These are phyloP conservation scores for Umbelopsis ramanniana DNA, from an alignment of 192 early-diverging fungal species.

Conservation along the genomic window DNA sequence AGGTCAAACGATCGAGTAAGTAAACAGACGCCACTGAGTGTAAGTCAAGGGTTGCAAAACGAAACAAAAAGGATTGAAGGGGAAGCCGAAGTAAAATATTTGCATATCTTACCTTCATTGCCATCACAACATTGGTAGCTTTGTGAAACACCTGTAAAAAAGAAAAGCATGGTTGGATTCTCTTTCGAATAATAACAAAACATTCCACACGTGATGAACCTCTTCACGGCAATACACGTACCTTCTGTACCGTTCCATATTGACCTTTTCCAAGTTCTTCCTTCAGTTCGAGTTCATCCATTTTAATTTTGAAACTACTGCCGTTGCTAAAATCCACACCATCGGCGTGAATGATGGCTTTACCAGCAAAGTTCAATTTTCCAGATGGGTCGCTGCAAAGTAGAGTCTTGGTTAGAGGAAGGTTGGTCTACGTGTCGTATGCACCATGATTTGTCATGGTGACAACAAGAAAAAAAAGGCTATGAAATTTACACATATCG, in stretches of 20 bases:
- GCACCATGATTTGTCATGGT: no score
- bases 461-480: not conserved
- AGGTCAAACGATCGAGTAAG: not conserved
- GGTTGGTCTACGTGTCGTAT: no score
- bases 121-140: constrained; percentile 89
- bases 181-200: not conserved
- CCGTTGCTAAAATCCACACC: constrained; percentile 94
- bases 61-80: not conserved
- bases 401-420: not conserved
- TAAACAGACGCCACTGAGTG: not conserved
- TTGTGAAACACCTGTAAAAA: constrained; percentile 67
- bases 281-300: constrained; percentile 77
- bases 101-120: constrained; percentile 62
- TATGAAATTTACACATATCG: constrained; percentile 61
- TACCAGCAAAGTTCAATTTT: constrained; percentile 89
- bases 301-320: constrained; percentile 85
- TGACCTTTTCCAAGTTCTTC: constrained; percentile 91
- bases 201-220: not conserved
- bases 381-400: constrained; percentile 75
- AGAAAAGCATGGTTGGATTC: not conserved
- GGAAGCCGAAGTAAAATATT: not conserved
- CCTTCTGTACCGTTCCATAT: constrained; percentile 92
- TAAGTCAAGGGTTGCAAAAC: no score
- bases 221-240: not conserved
- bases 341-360: constrained; percentile 87